phyloP scores from a whole-genome alignment of 192 early-diverging fungal genomes.

The Backusella circina region DNA sequence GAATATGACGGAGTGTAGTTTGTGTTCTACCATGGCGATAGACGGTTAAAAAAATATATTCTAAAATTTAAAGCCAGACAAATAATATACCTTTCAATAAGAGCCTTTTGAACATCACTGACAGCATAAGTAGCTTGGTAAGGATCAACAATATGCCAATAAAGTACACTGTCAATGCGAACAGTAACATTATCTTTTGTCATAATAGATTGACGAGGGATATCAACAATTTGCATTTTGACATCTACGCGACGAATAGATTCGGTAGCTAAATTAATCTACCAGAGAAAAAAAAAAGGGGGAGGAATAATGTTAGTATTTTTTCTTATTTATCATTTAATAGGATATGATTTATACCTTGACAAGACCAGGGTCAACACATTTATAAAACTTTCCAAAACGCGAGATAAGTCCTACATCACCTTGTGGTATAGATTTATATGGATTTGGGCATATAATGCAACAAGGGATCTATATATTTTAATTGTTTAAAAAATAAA shows the following conservation, averaged over 20 bases:
- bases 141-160: constrained; percentile 80
- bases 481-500: not conserved
- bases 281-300: not conserved
- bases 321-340: not conserved
- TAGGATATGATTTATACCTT: constrained; percentile 27
- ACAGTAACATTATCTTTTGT: constrained; percentile 91
- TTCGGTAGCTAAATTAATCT: constrained; percentile 51
- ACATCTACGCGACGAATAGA: constrained; percentile 41
- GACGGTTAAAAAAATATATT: not conserved
- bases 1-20: constrained; percentile 82
- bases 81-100: constrained; percentile 67
- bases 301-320: not conserved
- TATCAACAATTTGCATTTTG: constrained; percentile 53
- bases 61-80: not conserved
- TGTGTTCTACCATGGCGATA: constrained; percentile 52
- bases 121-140: constrained; percentile 81
- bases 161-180: constrained; percentile 82
- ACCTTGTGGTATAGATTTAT: constrained; percentile 66
- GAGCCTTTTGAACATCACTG: constrained; percentile 70
- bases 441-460: constrained; percentile 60
- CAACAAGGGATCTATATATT: constrained; percentile 36
- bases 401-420: constrained; percentile 63
- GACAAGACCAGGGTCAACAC: constrained; percentile 52
- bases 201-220: constrained; percentile 73
- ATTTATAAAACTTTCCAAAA: constrained; percentile 61